Evolutionary conservation across 2,329 filamentous ascomycete genomes (phyloP).

Genomic region (Exophiala alcalophila): DNA sequence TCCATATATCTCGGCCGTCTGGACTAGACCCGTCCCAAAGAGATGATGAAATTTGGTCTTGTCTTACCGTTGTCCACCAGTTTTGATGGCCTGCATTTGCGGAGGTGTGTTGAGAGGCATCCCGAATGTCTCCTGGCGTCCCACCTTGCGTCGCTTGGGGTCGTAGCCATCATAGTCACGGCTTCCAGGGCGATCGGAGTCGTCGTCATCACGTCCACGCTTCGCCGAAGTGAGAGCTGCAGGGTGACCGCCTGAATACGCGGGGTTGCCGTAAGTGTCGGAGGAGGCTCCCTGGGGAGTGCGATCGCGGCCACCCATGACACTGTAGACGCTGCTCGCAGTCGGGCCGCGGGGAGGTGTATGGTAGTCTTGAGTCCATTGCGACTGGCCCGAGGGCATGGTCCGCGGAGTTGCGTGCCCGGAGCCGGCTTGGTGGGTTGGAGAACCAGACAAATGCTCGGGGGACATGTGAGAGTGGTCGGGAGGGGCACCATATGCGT

Average conservation of each 20-base stretch:
- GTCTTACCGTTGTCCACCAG: constrained; percentile 35
- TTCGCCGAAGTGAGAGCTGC: constrained; percentile 58
- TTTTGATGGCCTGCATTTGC: constrained; percentile 44
- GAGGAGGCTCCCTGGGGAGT: constrained; percentile 64
- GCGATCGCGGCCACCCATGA: constrained; percentile 76
- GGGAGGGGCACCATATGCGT: constrained; percentile 70
- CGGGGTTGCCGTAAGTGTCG: constrained; percentile 68
- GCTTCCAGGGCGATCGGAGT: constrained; percentile 63
- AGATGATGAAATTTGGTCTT: constrained; percentile 4
- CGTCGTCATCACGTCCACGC: constrained; percentile 63
- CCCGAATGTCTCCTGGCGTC: constrained; percentile 54
- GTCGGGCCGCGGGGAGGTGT: constrained; percentile 70
- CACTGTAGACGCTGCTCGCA: constrained; percentile 81
- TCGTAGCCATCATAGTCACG: constrained; percentile 57
- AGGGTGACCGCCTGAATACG: constrained; percentile 70
- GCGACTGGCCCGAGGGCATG: constrained; percentile 65
- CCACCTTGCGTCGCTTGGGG: constrained; percentile 75
- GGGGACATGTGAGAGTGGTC: constrained; percentile 75
- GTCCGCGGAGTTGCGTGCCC: constrained; percentile 84
- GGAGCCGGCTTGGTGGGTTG: constrained; percentile 72
- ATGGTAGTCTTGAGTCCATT: constrained; percentile 70
- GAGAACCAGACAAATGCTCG: constrained; percentile 74
- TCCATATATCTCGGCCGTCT: constrained; percentile 11
- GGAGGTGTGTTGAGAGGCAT: constrained; percentile 43
- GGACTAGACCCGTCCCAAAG: constrained; percentile 16